A percentile compares a stretch with the other conserved stretches of the same genome.
These are phyloP conservation scores for Sophora flavescens DNA, from an alignment of 306 rosid species.

Conservation along the genomic window DNA sequence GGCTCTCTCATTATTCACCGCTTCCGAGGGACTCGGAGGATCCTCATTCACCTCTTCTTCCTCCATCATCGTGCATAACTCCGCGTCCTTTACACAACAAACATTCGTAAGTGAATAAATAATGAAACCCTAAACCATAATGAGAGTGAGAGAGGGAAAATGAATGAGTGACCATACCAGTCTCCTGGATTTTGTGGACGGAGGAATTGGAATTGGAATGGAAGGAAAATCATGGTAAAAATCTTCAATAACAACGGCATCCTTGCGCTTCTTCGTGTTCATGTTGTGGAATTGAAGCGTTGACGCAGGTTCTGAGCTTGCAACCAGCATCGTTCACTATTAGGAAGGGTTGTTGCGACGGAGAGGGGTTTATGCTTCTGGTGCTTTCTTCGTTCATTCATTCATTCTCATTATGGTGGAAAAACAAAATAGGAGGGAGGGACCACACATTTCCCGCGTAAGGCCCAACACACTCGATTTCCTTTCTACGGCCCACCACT, in stretches of 20 bases:
- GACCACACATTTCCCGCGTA: background rate
- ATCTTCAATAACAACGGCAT: background rate
- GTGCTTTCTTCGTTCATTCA: background rate
- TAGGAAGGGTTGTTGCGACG: background rate
- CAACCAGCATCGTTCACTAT: background rate
- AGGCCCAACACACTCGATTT: background rate
- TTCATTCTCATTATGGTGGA: too few relatives aligned
- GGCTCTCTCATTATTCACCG: slow-evolving; percentile 46
- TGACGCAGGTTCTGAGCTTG: background rate
- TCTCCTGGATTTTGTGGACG: slow-evolving; percentile 23
- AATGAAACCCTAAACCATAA: background rate
- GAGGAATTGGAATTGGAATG: background rate
- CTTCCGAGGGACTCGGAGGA: too few relatives aligned
- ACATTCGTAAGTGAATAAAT: background rate
- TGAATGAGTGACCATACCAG: background rate
- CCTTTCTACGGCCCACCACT: background rate
- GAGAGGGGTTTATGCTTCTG: background rate
- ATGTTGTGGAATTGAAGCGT: background rate
- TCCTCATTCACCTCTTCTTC: background rate
- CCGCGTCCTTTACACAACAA: background rate
- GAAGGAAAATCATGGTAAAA: background rate
- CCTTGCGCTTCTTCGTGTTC: slow-evolving; percentile 38
- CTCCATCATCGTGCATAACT: background rate
- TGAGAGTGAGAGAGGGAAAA: background rate
- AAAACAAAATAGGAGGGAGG: background rate